Conservation (phyloP, 2,329 filamentous ascomycete species). For the Pseudogymnoascus sp. region DNA sequence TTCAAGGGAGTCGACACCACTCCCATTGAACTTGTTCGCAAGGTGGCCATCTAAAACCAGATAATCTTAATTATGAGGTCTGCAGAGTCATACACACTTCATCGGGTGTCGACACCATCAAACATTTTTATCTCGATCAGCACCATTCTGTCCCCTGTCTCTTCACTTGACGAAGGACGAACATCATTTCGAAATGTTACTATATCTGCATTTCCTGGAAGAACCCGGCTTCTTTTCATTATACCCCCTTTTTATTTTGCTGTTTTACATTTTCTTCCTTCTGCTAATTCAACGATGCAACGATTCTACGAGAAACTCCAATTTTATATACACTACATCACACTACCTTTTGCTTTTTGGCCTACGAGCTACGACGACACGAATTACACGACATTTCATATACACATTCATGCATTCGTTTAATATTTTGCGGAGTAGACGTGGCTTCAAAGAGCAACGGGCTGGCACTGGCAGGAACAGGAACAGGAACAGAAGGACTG, state of each 20-base stretch:
- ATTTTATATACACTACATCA: slow-evolving; percentile 3
- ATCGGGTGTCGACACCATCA: neutral
- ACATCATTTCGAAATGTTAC: neutral
- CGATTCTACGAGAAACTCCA: too few relatives aligned
- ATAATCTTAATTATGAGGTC: neutral
- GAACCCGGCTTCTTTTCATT: neutral
- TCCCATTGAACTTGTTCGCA: neutral
- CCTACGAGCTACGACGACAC: slow-evolving; percentile 1
- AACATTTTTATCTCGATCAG: neutral
- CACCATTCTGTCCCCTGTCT: neutral
- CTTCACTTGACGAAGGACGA: neutral
- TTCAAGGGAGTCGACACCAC: neutral
- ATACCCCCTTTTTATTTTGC: neutral
- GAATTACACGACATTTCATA: neutral
- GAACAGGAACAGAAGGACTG: neutral
- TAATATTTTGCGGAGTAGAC: neutral
- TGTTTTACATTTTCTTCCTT: too few relatives aligned
- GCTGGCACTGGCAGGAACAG: neutral
- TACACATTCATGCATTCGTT: neutral
- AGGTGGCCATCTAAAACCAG: neutral
- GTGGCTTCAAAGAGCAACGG: neutral
- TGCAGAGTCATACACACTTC: neutral
- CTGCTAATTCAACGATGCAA: neutral
- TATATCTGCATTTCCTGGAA: neutral
- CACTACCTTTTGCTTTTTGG: neutral